These are phyloP conservation scores for Anthracocystis panici-leucophaei DNA, from an alignment of 1,284 basidiomycete genomes.

Conservation along the genomic window DNA sequence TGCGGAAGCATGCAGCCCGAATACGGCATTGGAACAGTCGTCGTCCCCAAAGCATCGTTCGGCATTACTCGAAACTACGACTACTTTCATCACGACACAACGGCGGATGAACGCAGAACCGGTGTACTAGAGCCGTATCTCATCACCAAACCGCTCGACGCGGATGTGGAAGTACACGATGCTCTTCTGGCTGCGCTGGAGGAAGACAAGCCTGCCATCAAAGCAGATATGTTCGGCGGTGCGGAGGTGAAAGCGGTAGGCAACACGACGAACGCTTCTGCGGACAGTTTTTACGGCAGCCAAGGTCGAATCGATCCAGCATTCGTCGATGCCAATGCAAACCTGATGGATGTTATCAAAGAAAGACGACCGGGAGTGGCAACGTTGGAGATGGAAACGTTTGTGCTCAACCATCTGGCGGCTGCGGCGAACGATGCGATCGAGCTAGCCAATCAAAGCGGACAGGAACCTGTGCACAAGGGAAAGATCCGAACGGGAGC, in stretches of 20 bases:
- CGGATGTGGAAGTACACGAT: slow-evolving; percentile 74
- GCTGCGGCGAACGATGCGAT: slow-evolving; percentile 47
- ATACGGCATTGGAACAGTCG: slow-evolving; percentile 79
- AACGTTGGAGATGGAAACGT: slow-evolving; percentile 73
- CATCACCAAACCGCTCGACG: slow-evolving; percentile 78
- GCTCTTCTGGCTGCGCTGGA: slow-evolving; percentile 55
- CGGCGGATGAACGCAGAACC: slow-evolving; percentile 30
- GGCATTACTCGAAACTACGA: slow-evolving; percentile 81
- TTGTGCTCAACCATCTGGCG: slow-evolving; percentile 65
- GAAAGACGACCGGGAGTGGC: slow-evolving; percentile 32
- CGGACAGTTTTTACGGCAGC: slow-evolving; percentile 80
- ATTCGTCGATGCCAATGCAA: slow-evolving; percentile 80
- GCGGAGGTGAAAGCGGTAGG: slow-evolving; percentile 43
- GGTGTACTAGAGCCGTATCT: slow-evolving; percentile 74
- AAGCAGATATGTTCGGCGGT: slow-evolving; percentile 24
- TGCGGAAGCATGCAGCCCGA: slow-evolving; percentile 79
- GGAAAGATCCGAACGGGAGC: slow-evolving; percentile 78
- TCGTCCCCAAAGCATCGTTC: slow-evolving; percentile 78
- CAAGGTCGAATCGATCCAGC: slow-evolving; percentile 81
- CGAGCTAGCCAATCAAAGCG: slow-evolving; percentile 24
- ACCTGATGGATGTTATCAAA: slow-evolving; percentile 76
- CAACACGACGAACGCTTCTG: slow-evolving; percentile 49
- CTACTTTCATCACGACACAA: slow-evolving; percentile 71
- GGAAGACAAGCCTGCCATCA: slow-evolving; percentile 10
- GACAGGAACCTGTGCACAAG: slow-evolving; percentile 37